Base-by-base conservation (phyloP, 495 filamentous ascomycete species). In the Aspergillus incahuasiensis region DNA sequence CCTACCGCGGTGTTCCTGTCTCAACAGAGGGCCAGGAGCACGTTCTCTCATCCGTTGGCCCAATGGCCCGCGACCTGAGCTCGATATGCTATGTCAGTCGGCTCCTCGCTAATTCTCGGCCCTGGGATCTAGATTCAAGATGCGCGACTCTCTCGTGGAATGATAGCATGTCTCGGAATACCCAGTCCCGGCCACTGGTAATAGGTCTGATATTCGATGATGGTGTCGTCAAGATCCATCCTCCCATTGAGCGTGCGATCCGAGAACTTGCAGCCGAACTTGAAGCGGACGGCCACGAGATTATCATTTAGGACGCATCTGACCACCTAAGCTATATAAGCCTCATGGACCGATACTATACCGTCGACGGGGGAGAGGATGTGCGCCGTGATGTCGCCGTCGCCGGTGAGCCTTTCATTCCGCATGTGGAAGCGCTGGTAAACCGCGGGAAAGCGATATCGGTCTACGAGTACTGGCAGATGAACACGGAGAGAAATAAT, bases 301-400 rank as follows among this genome's bases (percentile, higher is more conserved):
- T 82, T 3, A 52, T 82, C 5, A 42, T 57, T 7, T 84, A 80
- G 76, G 65, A 73, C 35, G 68, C 74, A 3, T 67, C 66, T 1
- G 64, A 71, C 9, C 78, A 80, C 49, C 60, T 62, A 0, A 64
- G 70, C 11, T 80, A 72, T 57, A 79, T 78, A 19, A 60, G 71
- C 22, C 65, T 78, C 24, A 74, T 82, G 73, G 77, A 78, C 53
- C 51, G 58, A 19, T 82, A 75, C 55, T 84, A 82, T 56, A 73
- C 75, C 1, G 79, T 71, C 3, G 78, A 83, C 48, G 82, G 82
- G 0, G 74, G 75, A 18, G 80, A 80, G 55, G 82, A 83, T 51
- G 76, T 85, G 32, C 62, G 72, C 6, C 71, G 75, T 1, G 74
- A 79, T 41, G 67, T 83, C 0, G 66, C 51, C 9, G 63, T 60